These are phyloP conservation scores for Trichophyton mentagrophytes DNA, from an alignment of 2,329 filamentous ascomycete species.

Conservation along the genomic window DNA sequence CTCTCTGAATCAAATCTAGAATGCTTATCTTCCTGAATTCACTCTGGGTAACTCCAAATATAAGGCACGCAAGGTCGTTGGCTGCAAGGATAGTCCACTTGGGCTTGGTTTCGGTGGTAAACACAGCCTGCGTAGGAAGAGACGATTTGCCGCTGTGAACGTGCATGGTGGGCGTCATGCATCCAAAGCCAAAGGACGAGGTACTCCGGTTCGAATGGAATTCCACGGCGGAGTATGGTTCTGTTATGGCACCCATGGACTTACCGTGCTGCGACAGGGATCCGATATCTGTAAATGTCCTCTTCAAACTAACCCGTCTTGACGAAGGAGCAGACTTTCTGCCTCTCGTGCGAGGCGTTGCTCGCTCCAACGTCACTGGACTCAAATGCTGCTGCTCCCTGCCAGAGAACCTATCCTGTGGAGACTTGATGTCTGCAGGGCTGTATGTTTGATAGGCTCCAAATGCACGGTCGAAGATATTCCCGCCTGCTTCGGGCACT, in stretches of 20 bases:
- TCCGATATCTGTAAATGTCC: slow-evolving; percentile 75
- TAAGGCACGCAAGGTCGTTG: slow-evolving; percentile 87
- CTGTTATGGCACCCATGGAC: slow-evolving; percentile 70
- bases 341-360: slow-evolving; percentile 21
- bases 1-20: slow-evolving; percentile 82
- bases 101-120: slow-evolving; percentile 79
- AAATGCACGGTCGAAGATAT: slow-evolving; percentile 79
- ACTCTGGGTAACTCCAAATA: slow-evolving; percentile 97
- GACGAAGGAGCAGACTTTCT: slow-evolving; percentile 38
- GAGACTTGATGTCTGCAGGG: neutral
- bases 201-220: slow-evolving; percentile 27
- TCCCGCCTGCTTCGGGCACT: slow-evolving; percentile 51
- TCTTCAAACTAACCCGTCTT: slow-evolving; percentile 58
- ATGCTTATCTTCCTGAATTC: slow-evolving; percentile 94
- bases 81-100: slow-evolving; percentile 95
- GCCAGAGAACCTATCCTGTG: slow-evolving; percentile 1
- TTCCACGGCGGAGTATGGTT: slow-evolving; percentile 58
- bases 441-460: slow-evolving; percentile 26
- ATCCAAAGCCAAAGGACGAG: slow-evolving; percentile 28
- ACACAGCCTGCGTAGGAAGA: slow-evolving; percentile 87
- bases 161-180: slow-evolving; percentile 49
- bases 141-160: slow-evolving; percentile 83
- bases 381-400: neutral
- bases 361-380: slow-evolving; percentile 15
- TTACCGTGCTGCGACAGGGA: slow-evolving; percentile 65